phyloP scores from a whole-genome alignment of 2,329 filamentous ascomycete genomes.

The Xylariaceae sp. region DNA sequence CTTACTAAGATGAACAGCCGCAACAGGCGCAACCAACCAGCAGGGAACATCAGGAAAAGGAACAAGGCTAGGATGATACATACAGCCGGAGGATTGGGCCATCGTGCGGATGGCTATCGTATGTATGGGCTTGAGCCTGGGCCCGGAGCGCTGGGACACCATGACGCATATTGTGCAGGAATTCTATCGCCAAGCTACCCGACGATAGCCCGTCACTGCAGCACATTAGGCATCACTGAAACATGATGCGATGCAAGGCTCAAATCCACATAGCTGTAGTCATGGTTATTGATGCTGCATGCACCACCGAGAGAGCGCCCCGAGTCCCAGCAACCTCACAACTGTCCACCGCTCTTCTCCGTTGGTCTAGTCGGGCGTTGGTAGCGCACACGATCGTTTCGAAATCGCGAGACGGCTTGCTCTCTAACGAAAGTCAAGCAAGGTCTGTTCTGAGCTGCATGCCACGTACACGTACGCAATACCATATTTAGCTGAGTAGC shows the following conservation, averaged over 20 bases:
- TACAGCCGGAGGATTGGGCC: slow-evolving; percentile 24
- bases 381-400: background rate
- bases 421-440: background rate
- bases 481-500: background rate
- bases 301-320: too few species aligned
- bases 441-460: background rate
- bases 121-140: slow-evolving; percentile 17
- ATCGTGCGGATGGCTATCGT: slow-evolving; percentile 18
- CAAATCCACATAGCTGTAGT: slow-evolving; percentile 13
- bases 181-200: slow-evolving; percentile 24
- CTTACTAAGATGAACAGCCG: too few species aligned
- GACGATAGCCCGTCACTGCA: slow-evolving; percentile 19
- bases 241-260: slow-evolving; percentile 15
- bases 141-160: slow-evolving; percentile 26
- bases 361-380: background rate
- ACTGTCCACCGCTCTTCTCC: too few species aligned
- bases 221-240: slow-evolving; percentile 14
- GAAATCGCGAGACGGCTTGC: background rate
- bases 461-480: background rate
- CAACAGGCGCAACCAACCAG: background rate
- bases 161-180: slow-evolving; percentile 29
- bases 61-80: slow-evolving; percentile 3
- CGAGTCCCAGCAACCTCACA: too few species aligned
- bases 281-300: too few species aligned
- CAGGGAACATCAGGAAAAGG: slow-evolving; percentile 4